phyloP scores from a whole-genome alignment of 805 yeast species.

The Candida andamanensis region DNA sequence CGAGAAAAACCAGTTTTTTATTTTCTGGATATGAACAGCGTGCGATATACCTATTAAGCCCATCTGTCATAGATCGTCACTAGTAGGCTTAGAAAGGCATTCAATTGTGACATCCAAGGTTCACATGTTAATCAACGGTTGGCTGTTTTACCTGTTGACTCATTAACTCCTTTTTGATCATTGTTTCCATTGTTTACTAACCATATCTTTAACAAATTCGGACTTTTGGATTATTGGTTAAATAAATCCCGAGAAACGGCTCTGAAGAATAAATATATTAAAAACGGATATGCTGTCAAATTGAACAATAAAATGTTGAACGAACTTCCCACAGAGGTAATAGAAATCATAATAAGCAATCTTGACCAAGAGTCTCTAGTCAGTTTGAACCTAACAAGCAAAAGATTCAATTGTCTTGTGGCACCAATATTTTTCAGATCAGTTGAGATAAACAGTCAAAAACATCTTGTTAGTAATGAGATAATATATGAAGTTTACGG shows the following conservation, averaged over 20 bases:
- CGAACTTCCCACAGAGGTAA: constrained; percentile 17
- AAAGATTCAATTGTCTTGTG: constrained; percentile 6
- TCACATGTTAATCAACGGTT: too few species aligned
- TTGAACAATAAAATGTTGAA: constrained; percentile 11
- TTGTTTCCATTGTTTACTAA: too few species aligned
- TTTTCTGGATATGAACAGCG: too few species aligned
- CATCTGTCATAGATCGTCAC: too few species aligned
- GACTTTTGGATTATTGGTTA: constrained; percentile 6
- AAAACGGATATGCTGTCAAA: not conserved
- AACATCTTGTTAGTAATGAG: constrained; percentile 1
- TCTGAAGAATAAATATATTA: constrained; percentile 8
- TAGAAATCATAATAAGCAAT: constrained; percentile 10
- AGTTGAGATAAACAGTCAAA: constrained; percentile 13
- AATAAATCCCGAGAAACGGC: constrained; percentile 10
- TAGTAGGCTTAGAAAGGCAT: too few species aligned
- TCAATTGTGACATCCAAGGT: too few species aligned
- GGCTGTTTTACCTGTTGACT: too few species aligned
- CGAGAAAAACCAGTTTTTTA: too few species aligned
- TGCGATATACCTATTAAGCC: too few species aligned
- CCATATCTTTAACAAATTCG: too few species aligned
- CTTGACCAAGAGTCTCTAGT: constrained; percentile 14
- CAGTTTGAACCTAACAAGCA: constrained; percentile 12
- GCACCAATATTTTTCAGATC: constrained; percentile 13
- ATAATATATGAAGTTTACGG: constrained; percentile 1
- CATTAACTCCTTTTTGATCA: too few species aligned